phyloP scores from a whole-genome alignment of 495 filamentous ascomycete genomes.

The Tricharina praecox region DNA sequence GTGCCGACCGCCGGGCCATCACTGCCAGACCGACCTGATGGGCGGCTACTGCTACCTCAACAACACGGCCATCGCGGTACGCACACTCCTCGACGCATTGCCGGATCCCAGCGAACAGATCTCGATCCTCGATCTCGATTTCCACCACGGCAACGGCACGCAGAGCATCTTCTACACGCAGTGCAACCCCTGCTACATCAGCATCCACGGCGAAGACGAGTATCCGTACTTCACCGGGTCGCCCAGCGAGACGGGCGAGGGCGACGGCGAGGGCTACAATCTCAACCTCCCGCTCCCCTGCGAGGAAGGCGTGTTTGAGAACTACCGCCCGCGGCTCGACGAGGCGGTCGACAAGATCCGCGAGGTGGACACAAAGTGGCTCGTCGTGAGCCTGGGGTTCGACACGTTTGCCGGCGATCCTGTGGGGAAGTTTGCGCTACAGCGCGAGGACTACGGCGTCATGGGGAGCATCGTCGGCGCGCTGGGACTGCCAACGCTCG shows the following conservation, averaged over 20 bases:
- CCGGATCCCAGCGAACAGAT: slow-evolving; percentile 1
- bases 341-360: slow-evolving; percentile 6
- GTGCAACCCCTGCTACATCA: slow-evolving; percentile 10
- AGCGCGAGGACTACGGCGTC: slow-evolving; percentile 7
- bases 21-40: slow-evolving; percentile 10
- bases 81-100: neutral
- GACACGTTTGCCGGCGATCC: slow-evolving; percentile 13
- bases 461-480: slow-evolving; percentile 9
- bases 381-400: slow-evolving; percentile 15
- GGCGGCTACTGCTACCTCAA: slow-evolving; percentile 20
- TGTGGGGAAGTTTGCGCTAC: slow-evolving; percentile 12
- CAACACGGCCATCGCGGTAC: slow-evolving; percentile 15
- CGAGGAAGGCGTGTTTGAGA: neutral
- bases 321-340: slow-evolving; percentile 4
- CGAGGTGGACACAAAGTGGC: slow-evolving; percentile 1
- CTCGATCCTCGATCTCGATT: slow-evolving; percentile 15
- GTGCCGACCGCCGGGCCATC: slow-evolving; percentile 15
- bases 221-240: slow-evolving; percentile 18
- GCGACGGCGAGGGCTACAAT: slow-evolving; percentile 9
- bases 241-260: slow-evolving; percentile 8
- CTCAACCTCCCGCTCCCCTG: slow-evolving; percentile 11
- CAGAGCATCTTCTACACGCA: slow-evolving; percentile 13
- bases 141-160: slow-evolving; percentile 19
- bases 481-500: slow-evolving; percentile 5
- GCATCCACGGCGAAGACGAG: slow-evolving; percentile 14